Evolutionary conservation across 2,329 filamentous ascomycete species (phyloP).

Genomic region (Fusarium oligoseptatum): DNA sequence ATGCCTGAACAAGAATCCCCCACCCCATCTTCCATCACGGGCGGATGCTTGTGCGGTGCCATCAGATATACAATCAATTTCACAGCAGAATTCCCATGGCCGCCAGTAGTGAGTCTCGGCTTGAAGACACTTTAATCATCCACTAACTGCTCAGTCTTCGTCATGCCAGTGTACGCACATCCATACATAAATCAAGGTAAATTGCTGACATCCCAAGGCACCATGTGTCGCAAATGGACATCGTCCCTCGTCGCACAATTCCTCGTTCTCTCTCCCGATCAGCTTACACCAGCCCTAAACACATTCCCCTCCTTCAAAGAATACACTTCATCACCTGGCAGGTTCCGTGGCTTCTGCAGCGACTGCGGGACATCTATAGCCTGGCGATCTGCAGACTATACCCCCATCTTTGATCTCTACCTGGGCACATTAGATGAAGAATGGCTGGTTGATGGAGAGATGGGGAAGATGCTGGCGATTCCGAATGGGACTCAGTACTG

Average conservation of each 20-base stretch:
- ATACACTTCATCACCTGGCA: conserved; percentile 16
- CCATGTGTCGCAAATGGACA: conserved; percentile 35
- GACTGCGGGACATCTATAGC: conserved; percentile 19
- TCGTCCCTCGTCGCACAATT: conserved; percentile 29
- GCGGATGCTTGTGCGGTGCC: conserved; percentile 24
- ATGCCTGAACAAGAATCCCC: neutral
- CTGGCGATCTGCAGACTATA: conserved; percentile 27
- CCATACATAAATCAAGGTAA: neutral
- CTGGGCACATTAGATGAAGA: conserved; percentile 30
- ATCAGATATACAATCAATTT: conserved; percentile 24
- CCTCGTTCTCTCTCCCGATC: conserved; percentile 16
- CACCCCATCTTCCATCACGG: conserved; percentile 2
- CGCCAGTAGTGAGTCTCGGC: conserved; percentile 8
- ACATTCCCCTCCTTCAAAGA: conserved; percentile 18
- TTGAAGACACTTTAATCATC: neutral
- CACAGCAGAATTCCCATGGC: conserved; percentile 7
- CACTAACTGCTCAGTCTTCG: conserved; percentile 16
- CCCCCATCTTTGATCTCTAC: conserved; percentile 23
- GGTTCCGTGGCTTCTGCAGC: conserved; percentile 26
- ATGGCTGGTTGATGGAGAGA: conserved; percentile 8
- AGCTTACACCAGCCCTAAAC: conserved; percentile 6
- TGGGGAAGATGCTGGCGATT: conserved; percentile 9
- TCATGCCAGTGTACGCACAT: conserved; percentile 22
- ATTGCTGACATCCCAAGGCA: conserved; percentile 10
- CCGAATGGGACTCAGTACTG: conserved; percentile 32